Evolutionary conservation across 2,329 filamentous ascomycete genomes (phyloP).

Genomic region (Ophiosphaerella korrae): DNA sequence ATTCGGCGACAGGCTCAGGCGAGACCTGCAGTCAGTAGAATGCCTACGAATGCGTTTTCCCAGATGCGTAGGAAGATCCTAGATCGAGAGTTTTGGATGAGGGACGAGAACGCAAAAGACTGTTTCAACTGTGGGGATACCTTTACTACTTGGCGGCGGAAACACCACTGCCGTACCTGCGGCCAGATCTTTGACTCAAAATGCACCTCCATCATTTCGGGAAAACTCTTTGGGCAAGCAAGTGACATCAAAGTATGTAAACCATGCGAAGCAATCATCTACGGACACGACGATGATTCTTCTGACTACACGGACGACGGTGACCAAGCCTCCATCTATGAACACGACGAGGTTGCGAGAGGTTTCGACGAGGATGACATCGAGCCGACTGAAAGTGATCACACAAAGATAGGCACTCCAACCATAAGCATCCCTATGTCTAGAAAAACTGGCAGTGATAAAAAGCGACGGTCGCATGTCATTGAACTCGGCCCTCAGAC

Average conservation of each 20-base stretch:
- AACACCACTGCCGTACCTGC: slow-evolving; percentile 93
- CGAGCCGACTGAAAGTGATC: slow-evolving; percentile 42
- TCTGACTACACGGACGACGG: slow-evolving; percentile 89
- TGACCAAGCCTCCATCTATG: slow-evolving; percentile 64
- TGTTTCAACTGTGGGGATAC: slow-evolving; percentile 90
- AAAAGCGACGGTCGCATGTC: slow-evolving; percentile 83
- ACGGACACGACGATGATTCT: slow-evolving; percentile 85
- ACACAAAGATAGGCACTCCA: slow-evolving; percentile 57
- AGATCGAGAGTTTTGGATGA: slow-evolving; percentile 98
- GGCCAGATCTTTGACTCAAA: slow-evolving; percentile 99
- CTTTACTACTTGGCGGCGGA: slow-evolving; percentile 92
- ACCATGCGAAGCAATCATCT: slow-evolving; percentile 88
- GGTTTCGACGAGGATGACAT: slow-evolving; percentile 29
- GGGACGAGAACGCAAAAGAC: slow-evolving; percentile 96
- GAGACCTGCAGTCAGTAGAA: slow-evolving; percentile 38
- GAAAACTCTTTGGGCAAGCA: slow-evolving; percentile 83
- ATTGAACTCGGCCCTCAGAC: slow-evolving; percentile 81
- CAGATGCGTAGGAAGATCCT: slow-evolving; percentile 85
- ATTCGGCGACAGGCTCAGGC: slow-evolving; percentile 27
- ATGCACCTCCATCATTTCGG: slow-evolving; percentile 90
- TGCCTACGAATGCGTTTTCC: slow-evolving; percentile 47
- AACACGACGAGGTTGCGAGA: slow-evolving; percentile 32
- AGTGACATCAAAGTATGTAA: slow-evolving; percentile 89
- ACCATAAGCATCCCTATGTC: slow-evolving; percentile 70
- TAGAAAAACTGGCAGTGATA: slow-evolving; percentile 70